Conservation (phyloP, 1,284 basidiomycete genomes). For the Ustilago hordei region DNA sequence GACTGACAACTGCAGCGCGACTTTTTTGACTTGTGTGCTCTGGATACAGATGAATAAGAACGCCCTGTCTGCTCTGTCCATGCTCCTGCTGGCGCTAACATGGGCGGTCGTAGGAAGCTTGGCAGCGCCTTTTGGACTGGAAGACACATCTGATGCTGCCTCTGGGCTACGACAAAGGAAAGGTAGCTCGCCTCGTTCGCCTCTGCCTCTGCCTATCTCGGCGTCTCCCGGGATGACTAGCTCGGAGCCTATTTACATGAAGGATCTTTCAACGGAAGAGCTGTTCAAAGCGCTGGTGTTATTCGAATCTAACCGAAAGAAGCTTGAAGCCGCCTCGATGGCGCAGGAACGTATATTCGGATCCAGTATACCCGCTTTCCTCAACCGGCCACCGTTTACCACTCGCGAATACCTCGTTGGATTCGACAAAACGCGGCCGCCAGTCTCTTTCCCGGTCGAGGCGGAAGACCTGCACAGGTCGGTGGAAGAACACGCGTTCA, state of each 20-base stretch:
- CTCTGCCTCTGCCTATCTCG: neutral
- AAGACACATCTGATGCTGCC: neutral
- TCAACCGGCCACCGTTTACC: neutral
- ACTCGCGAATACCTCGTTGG: neutral
- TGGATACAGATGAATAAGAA: neutral
- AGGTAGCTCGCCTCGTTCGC: neutral
- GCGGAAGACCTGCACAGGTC: neutral
- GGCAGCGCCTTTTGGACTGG: neutral
- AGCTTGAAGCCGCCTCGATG: neutral
- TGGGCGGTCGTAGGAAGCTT: neutral
- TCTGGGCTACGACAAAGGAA: neutral
- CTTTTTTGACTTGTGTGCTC: neutral
- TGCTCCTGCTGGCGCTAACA: neutral
- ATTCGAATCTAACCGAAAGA: neutral
- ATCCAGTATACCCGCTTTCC: neutral
- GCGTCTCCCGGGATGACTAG: neutral
- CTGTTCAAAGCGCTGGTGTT: constrained; percentile 17
- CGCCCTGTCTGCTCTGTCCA: neutral
- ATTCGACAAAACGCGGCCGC: neutral
- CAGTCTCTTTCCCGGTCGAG: neutral
- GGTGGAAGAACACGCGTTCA: neutral
- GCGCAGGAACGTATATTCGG: neutral
- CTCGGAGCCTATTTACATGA: neutral
- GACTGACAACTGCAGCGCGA: neutral
- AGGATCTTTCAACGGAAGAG: constrained; percentile 15